Conservation (phyloP, 306 rosid species). For the Quercus mongolica region DNA sequence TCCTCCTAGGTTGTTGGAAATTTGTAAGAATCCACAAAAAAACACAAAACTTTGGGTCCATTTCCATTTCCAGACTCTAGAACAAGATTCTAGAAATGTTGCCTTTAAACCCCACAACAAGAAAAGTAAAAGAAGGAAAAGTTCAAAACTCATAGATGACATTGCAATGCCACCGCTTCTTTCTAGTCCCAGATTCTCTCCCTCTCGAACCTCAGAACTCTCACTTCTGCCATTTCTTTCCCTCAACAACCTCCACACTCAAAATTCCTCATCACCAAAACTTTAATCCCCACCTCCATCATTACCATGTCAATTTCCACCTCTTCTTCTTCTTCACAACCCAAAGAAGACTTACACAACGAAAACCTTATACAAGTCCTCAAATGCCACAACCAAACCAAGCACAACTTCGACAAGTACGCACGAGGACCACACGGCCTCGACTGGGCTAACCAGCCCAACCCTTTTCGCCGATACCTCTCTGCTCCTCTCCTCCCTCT, state of each 20-base stretch:
- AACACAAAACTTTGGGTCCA: neutral
- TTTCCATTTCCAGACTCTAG: neutral
- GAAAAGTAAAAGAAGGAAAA: neutral
- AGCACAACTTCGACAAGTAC: slow-evolving; percentile 62
- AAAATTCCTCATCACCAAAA: neutral
- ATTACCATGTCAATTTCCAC: slow-evolving; percentile 40
- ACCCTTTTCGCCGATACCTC: slow-evolving; percentile 82
- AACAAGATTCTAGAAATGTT: neutral
- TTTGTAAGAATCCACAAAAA: neutral
- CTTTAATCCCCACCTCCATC: slow-evolving; percentile 3
- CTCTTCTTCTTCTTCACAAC: slow-evolving; percentile 28
- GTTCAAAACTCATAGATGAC: slow-evolving; percentile 19
- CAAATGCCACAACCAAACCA: slow-evolving; percentile 74
- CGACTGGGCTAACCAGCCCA: slow-evolving; percentile 98
- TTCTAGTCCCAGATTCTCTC: slow-evolving; percentile 24
- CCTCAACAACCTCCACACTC: slow-evolving; percentile 29
- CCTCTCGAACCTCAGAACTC: slow-evolving; percentile 6
- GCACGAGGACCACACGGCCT: slow-evolving; percentile 88
- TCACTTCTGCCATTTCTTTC: slow-evolving; percentile 32
- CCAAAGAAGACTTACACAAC: slow-evolving; percentile 25
- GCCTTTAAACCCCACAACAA: neutral
- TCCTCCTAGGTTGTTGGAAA: neutral
- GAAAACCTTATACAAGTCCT: slow-evolving; percentile 53
- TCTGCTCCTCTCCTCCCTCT: slow-evolving; percentile 46
- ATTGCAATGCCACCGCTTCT: slow-evolving; percentile 31